Base-by-base conservation (phyloP, 2,329 filamentous ascomycete genomes). In the Neofusicoccum sp. region DNA sequence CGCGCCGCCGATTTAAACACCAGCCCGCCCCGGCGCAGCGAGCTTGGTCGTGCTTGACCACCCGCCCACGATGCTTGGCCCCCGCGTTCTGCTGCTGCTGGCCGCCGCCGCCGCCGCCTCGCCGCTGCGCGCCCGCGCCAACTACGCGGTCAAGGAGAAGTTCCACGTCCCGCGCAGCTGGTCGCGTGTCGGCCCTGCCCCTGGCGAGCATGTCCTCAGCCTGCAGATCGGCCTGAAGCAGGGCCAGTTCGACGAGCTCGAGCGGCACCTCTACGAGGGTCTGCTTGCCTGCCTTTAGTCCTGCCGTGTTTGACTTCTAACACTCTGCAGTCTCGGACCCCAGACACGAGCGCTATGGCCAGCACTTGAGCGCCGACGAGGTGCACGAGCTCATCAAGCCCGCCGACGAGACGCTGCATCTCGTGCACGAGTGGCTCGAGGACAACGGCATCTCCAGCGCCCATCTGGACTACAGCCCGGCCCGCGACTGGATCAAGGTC, bases 141-240 rank as follows among this genome's bases (percentile, higher is more conserved):
- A 76, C 1, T 85, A 85, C 69, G 73, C 74, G 6, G 76, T 87
- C 66, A 88, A 87, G 74, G 85, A 87, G 64, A 77, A 76, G 14
- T 84, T 87, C 70, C 67, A 73, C 66, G 80, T 83, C 9, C 85
- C 85, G 6, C 72, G 74, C 34, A 75, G 75, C 61, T 88, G 85
- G 85, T 78, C 73, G 7, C 77, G 77, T 64, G 70, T 81, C 50
- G 78, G 78, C 43, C 74, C 78, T 36, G 81, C 84, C 2, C 78
- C 82, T 43, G 77, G 79, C 48, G 73, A 77, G 16, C 79, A 84
- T 65, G 74, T 78, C 37, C 80, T 87, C 64, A 75, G 84, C 39
- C 73, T 88, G 50, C 81, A 85, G 56, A 87, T 87, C 69, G 85
- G 82, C 34, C 71, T 88, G 64, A 86, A 83, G 77, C 85, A 87